These are phyloP conservation scores for Zymoseptoria ardabiliae DNA, from an alignment of 2,329 filamentous ascomycete genomes.

Conservation along the genomic window DNA sequence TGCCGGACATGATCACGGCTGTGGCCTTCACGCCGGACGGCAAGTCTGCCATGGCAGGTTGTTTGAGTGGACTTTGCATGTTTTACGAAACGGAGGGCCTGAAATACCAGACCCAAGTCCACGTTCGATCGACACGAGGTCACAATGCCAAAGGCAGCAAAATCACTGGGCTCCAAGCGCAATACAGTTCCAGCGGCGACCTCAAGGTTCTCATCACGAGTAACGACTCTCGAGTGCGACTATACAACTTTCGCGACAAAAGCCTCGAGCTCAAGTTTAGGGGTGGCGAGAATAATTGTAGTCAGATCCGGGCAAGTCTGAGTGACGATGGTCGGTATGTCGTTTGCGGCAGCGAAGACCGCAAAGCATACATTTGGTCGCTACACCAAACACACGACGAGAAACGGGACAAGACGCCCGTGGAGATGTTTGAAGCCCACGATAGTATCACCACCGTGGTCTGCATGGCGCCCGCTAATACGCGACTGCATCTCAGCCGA, in stretches of 20 bases:
- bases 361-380: conserved; percentile 85
- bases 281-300: conserved; percentile 81
- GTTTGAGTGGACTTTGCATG: conserved; percentile 74
- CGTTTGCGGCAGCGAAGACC: conserved; percentile 88
- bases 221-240: conserved; percentile 84
- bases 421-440: conserved; percentile 88
- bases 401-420: conserved; percentile 69
- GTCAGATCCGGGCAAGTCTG: conserved; percentile 83
- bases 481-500: conserved; percentile 66
- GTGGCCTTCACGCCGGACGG: conserved; percentile 92
- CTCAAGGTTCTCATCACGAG: conserved; percentile 84
- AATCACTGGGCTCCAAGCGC: conserved; percentile 86
- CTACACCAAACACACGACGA: conserved; percentile 53
- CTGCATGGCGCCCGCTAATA: conserved; percentile 71
- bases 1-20: conserved; percentile 85
- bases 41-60: conserved; percentile 79
- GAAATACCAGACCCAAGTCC: conserved; percentile 75
- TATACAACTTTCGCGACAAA: conserved; percentile 84
- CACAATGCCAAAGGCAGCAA: conserved; percentile 96
- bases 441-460: conserved; percentile 84
- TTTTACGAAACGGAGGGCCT: conserved; percentile 92
- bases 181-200: conserved; percentile 54
- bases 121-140: conserved; percentile 85
- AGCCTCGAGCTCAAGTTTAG: conserved; percentile 81
- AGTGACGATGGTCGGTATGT: conserved; percentile 81